phyloP scores from a whole-genome alignment of 495 filamentous ascomycete genomes.

The Aspergillus ellipticus region DNA sequence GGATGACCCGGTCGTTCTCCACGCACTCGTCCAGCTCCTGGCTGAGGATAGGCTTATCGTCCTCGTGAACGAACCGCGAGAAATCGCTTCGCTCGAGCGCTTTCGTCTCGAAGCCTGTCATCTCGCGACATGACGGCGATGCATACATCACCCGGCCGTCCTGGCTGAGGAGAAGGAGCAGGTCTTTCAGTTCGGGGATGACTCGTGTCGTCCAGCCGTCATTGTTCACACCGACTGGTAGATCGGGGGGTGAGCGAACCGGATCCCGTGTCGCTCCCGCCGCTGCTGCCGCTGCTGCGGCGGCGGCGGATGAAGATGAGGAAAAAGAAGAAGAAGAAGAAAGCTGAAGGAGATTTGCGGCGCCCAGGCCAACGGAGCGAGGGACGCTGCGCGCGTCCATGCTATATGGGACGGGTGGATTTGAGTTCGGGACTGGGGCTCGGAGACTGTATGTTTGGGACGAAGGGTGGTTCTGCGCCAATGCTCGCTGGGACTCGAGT shows the following conservation, averaged over 20 bases:
- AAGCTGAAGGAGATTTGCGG: not conserved
- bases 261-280: not conserved
- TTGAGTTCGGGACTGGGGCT: not conserved
- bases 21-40: constrained; percentile 91
- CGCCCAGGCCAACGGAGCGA: not conserved
- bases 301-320: not conserved
- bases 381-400: not conserved
- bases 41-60: constrained; percentile 81
- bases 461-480: not conserved
- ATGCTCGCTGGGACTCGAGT: not conserved
- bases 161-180: constrained; percentile 80
- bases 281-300: not conserved
- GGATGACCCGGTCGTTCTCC: constrained; percentile 69
- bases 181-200: constrained; percentile 84
- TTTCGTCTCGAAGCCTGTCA: constrained; percentile 70
- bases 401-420: not conserved
- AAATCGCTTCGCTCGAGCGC: constrained; percentile 74
- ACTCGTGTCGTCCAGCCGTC: constrained; percentile 88
- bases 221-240: constrained; percentile 61
- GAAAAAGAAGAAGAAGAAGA: not conserved
- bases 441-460: not conserved
- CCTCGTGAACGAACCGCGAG: constrained; percentile 77
- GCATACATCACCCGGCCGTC: constrained; percentile 80
- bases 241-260: constrained; percentile 60
- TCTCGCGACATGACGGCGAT: constrained; percentile 70